These are phyloP conservation scores for Colletotrichum lini DNA, from an alignment of 2,329 filamentous ascomycete species.

Conservation along the genomic window DNA sequence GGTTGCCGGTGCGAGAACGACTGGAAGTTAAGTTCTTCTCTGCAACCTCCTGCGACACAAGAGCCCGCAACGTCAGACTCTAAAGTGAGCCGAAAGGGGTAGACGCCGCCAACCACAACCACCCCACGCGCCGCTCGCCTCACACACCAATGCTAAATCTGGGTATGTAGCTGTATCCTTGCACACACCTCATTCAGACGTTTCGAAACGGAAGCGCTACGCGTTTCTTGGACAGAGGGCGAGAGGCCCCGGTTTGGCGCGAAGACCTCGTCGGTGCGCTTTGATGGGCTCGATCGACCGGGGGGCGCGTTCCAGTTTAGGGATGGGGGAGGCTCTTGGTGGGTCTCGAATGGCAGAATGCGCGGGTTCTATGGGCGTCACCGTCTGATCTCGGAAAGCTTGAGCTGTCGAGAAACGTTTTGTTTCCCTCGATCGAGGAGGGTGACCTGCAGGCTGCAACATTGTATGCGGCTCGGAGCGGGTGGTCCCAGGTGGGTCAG, in stretches of 20 bases:
- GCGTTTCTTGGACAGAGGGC: not conserved
- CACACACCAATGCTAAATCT: conserved; percentile 11
- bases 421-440: not conserved
- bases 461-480: not conserved
- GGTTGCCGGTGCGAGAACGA: not conserved
- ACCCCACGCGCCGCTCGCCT: conserved; percentile 3
- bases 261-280: conserved; percentile 8
- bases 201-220: conserved; percentile 25
- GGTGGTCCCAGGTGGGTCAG: not conserved
- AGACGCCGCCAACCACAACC: conserved; percentile 5
- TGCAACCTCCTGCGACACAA: not conserved
- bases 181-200: conserved; percentile 5
- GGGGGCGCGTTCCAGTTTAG: not conserved
- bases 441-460: not conserved
- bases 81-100: not conserved
- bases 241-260: not conserved
- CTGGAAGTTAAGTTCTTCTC: not conserved
- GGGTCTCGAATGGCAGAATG: not conserved
- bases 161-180: not conserved
- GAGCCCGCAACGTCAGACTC: not conserved
- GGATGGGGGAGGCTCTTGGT: conserved; percentile 14
- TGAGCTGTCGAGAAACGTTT: not conserved
- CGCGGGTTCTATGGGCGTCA: not conserved
- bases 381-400: conserved; percentile 17
- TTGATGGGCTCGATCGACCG: conserved; percentile 17